Evolutionary conservation across 2,329 filamentous ascomycete genomes (phyloP), one percentile per base, ranked within the genome.

Genomic region (Shiraia sp.): DNA sequence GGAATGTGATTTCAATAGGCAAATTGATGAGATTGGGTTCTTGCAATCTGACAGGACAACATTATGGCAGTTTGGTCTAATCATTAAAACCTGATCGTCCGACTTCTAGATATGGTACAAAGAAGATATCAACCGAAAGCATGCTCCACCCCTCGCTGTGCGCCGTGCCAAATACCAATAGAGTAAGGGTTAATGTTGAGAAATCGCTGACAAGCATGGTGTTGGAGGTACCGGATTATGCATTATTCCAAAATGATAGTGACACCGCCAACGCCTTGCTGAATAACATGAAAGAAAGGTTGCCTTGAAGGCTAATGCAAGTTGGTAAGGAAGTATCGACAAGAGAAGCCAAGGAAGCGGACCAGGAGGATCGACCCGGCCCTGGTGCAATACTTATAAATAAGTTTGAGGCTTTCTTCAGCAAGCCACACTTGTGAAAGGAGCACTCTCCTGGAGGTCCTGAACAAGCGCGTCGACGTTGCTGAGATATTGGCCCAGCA

Each of bases 391-490:
- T 24, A 12, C 22, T n/a, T 6, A 30, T 15, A 22, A 23, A 15
- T 12, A n/a, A n/a, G n/a, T n/a, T n/a, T n/a, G n/a, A n/a, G n/a
- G n/a, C n/a, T 28, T 16, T 15, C 19, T 31, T 55, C 45, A 64
- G 36, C 56, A 63, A 14, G 57, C 55, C 12, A 68, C 65, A 32
- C 59, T 62, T 9, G 58, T 59, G 43, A 71, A 71, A 0, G 89
- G 86, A 32, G 86, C 85, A 53, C 83, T 87, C 65, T 88, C 88
- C 52, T 85, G 83, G 57, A 96, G 72, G 69, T 96, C 90, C 65
- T 87, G 83, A 39, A 95, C 88, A 45, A 95, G 77, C 56, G 91
- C 88, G 49, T 91, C 87, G 17, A 95, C 88, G 33, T 69, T 69
- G 61, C 87, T 93, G 61, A 95, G 75, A 68, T 93, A 88, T 52